Base-by-base conservation (phyloP, 1,284 basidiomycete genomes). In the Salmacisia buchloeana region DNA sequence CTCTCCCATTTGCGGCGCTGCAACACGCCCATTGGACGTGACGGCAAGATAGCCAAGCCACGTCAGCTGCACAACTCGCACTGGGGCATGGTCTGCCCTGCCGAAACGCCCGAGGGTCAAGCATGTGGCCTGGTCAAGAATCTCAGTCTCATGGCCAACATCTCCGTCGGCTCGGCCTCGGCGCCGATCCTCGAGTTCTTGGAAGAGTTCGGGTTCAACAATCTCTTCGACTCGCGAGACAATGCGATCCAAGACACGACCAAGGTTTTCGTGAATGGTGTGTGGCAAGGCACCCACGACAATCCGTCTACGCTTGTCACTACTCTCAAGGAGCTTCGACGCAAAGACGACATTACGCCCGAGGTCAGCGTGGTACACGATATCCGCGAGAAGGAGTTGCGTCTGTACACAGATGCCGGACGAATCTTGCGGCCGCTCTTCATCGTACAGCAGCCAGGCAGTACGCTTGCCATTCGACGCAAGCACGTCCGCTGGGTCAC, bases 61-160 rank as follows among this genome's bases (percentile, higher is more conserved):
- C 94, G 96, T 77, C 96, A 98, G 78, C 84, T 99, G 63, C 96
- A 99, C 82, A 98, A 98, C 80, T 97, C 96, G 1, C 94, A 99
- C 79, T 99, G 94, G 94, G 94, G 94, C 52, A 97, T 98, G 93
- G 94, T 99, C 12, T 78, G 77, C 52, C 96, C 94, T 45, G 96
- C 96, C 58, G 94, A 99, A 81, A 99, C 94, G 12, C 94, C 94
- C 6, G 94, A 99, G 88, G 94, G 94, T 62, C 94, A 98, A 81
- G 96, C 94, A 67, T 99, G 94, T 83, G 94, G 94, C 82, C 86
- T 98, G 54, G 96, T 98, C 81, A 98, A 99, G 84, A 98, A 99
- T 81, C 83, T 99, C 66, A 91, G 94, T 9, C 87, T 98, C 71
- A 97, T 98, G 94, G 85, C 94, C 7, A 94, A 92, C 81, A 96